A percentile compares a stretch with the other conserved stretches of the same genome.
Evolutionary conservation across 495 filamentous ascomycete species (phyloP).

Genomic region (Podospora anserina): DNA sequence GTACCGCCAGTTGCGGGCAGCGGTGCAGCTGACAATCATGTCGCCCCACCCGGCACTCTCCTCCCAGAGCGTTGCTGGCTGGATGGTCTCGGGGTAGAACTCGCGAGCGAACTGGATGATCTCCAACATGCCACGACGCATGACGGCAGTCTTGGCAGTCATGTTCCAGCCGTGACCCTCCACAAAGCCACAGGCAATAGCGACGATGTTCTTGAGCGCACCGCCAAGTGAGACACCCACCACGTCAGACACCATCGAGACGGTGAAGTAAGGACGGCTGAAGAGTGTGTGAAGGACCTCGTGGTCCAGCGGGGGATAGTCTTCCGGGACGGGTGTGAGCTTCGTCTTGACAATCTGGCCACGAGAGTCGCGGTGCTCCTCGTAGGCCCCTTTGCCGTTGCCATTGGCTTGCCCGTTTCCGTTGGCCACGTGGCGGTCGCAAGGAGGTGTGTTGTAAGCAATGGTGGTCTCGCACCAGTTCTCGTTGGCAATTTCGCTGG

Average conservation of each 20-base stretch:
- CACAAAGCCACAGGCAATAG: slow-evolving; percentile 90
- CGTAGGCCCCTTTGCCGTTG: slow-evolving; percentile 35
- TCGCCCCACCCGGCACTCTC: slow-evolving; percentile 96
- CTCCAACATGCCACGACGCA: slow-evolving; percentile 91
- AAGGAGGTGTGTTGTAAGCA: slow-evolving; percentile 88
- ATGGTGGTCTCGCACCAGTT: slow-evolving; percentile 97
- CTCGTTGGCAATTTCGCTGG: slow-evolving; percentile 88
- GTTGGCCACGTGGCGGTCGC: slow-evolving; percentile 49
- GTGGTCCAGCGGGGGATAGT: slow-evolving; percentile 82
- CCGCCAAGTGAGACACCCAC: slow-evolving; percentile 94
- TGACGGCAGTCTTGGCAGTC: slow-evolving; percentile 94
- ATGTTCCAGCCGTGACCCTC: slow-evolving; percentile 96
- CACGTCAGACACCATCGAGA: slow-evolving; percentile 85
- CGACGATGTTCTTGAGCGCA: slow-evolving; percentile 96
- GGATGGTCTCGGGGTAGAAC: slow-evolving; percentile 81
- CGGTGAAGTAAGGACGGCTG: slow-evolving; percentile 97
- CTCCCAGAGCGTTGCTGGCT: slow-evolving; percentile 84
- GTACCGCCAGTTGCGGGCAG: slow-evolving; percentile 90
- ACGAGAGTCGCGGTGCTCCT: slow-evolving; percentile 63
- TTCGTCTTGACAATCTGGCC: slow-evolving; percentile 60
- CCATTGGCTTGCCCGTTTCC: slow-evolving; percentile 44
- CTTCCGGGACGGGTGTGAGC: slow-evolving; percentile 68
- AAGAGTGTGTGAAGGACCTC: slow-evolving; percentile 76
- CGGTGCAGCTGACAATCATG: slow-evolving; percentile 87
- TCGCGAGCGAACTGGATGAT: slow-evolving; percentile 91